Base-by-base conservation (phyloP, 139 green algal genomes). In the Chlorella vulgaris region DNA sequence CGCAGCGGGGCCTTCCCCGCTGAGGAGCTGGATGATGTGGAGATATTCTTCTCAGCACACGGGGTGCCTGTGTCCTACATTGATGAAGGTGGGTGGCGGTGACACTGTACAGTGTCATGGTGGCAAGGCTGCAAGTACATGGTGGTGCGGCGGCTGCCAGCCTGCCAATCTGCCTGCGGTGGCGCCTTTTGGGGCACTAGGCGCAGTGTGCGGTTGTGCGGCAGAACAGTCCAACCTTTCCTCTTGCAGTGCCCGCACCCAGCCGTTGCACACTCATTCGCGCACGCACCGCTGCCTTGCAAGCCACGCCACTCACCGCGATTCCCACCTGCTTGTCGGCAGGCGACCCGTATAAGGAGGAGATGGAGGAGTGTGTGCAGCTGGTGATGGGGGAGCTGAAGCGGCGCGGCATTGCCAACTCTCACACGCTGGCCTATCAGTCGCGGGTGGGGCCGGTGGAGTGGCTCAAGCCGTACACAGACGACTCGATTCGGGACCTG, bases 401-500 rank as follows among this genome's bases (percentile, higher is more conserved):
- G 43, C 42, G 65, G 19, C 75, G 95, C 2, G 93, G 91, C 13
- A 60, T 93, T 50, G 33, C 60, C 69, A 99, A 99, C 89, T 62
- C 81, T 26, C 92, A 98, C 92, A 98, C 95, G 31, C 92, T 99
- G 55, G 97, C 97, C 1, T 99, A 99, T 86, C 97, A 99, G 91
- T 94, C 85, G 68, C 84, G 97, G 0, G 97, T 99, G 39, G 97
- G 97, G 19, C 96, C 97, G 0, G 90, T 98, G 75, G 93, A 99
- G 89, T 99, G 97, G 97, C 86, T 99, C 65, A 91, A 95, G 81
- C 97, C 97, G 0, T 99, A 99, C 91, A 99, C 97, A 18, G 97
- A 99, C 85, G 94, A 96, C 50, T 93, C 83, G 65, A 99, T 99
- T 83, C 86, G 91, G 80, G 81, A 96, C 76, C 89, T 99, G 40